These are phyloP conservation scores for Sporothrix pseudoabietina DNA, from an alignment of 2,329 filamentous ascomycete genomes.

Conservation along the genomic window DNA sequence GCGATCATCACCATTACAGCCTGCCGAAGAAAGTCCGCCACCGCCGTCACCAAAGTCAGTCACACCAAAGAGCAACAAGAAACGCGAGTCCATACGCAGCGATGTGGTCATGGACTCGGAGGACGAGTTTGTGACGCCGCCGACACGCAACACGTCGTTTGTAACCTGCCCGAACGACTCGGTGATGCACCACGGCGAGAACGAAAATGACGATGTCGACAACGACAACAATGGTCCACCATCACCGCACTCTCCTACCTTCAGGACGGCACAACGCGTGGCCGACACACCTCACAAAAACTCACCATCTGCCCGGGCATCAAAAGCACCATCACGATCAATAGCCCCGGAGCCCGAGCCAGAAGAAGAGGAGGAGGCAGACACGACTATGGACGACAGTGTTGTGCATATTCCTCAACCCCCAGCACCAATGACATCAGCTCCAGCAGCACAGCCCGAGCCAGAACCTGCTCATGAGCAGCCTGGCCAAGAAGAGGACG, in stretches of 20 bases:
- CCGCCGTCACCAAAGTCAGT: neutral
- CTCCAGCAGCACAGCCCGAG: neutral
- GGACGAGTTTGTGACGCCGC: constrained; percentile 55
- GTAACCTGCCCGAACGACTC: constrained; percentile 35
- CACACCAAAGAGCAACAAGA: constrained; percentile 31
- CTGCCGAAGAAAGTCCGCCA: neutral
- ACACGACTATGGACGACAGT: constrained; percentile 24
- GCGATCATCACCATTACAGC: neutral
- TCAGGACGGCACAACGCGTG: constrained; percentile 20
- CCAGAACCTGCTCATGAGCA: neutral
- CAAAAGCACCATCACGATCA: constrained; percentile 6
- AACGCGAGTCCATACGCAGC: constrained; percentile 33
- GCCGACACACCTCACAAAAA: constrained; percentile 29
- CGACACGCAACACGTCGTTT: constrained; percentile 42
- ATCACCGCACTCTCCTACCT: constrained; percentile 19
- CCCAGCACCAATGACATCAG: neutral
- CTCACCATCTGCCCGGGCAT: neutral
- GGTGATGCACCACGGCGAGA: neutral
- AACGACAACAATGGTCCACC: neutral
- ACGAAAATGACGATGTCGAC: neutral
- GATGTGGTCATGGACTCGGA: constrained; percentile 59
- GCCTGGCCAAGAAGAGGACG: constrained; percentile 14
- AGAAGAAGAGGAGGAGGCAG: neutral
- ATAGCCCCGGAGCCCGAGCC: neutral
- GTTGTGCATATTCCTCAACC: neutral